Percentiles rank a stretch among this genome's conserved stretches.
These are phyloP conservation scores for Triangularia setosa DNA, from an alignment of 2,329 filamentous ascomycete species.

Conservation along the genomic window DNA sequence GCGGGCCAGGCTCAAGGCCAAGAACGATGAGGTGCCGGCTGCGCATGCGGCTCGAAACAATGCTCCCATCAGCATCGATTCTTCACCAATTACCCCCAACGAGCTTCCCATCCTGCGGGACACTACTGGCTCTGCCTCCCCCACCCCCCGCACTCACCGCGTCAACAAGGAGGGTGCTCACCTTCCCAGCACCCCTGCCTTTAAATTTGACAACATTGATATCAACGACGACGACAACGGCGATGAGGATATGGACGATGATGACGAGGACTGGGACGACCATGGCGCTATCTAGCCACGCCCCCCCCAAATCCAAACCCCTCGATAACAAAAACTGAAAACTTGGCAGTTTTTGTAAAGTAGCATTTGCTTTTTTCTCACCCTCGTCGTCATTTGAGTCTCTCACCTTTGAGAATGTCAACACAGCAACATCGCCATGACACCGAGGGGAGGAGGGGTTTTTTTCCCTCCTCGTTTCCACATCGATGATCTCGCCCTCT, in stretches of 20 bases:
- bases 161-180: background rate
- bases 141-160: background rate
- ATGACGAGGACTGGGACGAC: background rate
- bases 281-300: background rate
- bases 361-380: too few species aligned
- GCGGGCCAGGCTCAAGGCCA: background rate
- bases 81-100: background rate
- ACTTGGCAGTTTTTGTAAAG: too few species aligned
- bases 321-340: too few species aligned
- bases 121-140: background rate
- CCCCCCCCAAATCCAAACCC: too few species aligned
- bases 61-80: background rate
- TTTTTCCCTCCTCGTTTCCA: too few species aligned
- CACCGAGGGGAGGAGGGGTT: too few species aligned
- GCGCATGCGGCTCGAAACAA: background rate
- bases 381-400: too few species aligned
- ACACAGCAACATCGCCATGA: too few species aligned
- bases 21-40: background rate
- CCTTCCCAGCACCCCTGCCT: background rate
- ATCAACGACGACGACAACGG: background rate
- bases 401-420: too few species aligned
- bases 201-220: background rate
- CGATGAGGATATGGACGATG: background rate
- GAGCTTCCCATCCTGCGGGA: background rate
- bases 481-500: too few species aligned